Conservation (phyloP, 176 grass and related monocot species). For the Paspalum notatum region DNA sequence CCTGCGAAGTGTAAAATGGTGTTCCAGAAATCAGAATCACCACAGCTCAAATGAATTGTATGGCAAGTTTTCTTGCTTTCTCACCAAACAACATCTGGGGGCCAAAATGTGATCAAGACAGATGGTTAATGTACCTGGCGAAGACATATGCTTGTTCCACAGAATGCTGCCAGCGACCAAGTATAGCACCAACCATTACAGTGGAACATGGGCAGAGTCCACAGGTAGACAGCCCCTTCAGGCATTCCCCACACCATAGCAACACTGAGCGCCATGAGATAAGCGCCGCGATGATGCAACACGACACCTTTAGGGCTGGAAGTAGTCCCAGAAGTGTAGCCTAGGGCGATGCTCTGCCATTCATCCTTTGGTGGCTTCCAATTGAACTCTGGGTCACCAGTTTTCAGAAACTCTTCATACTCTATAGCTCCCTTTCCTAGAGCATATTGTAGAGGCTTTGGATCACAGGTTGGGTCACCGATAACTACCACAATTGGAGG, state of each 20-base stretch:
- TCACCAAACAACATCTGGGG: not conserved
- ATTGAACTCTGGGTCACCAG: slow-evolving; percentile 62
- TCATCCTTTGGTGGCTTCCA: slow-evolving; percentile 90
- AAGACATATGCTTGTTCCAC: slow-evolving; percentile 94
- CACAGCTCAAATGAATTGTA: not conserved
- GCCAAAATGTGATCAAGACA: not conserved
- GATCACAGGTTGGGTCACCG: slow-evolving; percentile 59
- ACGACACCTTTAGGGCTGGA: slow-evolving; percentile 92
- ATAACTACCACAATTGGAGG: slow-evolving; percentile 70
- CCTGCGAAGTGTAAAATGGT: slow-evolving; percentile 40
- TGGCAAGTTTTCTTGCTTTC: not conserved
- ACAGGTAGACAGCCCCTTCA: slow-evolving; percentile 76
- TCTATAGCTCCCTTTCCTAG: slow-evolving; percentile 70
- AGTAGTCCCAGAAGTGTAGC: slow-evolving; percentile 92
- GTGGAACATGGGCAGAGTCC: slow-evolving; percentile 98
- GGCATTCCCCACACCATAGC: slow-evolving; percentile 77
- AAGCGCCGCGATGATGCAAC: slow-evolving; percentile 83
- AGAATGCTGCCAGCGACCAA: slow-evolving; percentile 84
- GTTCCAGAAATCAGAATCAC: not conserved
- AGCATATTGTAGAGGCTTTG: slow-evolving; percentile 59
- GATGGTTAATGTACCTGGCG: slow-evolving; percentile 60
- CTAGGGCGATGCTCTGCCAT: slow-evolving; percentile 90
- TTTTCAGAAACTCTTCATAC: slow-evolving; percentile 87
- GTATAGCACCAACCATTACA: slow-evolving; percentile 97
- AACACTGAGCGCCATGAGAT: slow-evolving; percentile 82